phyloP scores from a whole-genome alignment of 2,329 filamentous ascomycete species.

The Stylonectria norvegica region DNA sequence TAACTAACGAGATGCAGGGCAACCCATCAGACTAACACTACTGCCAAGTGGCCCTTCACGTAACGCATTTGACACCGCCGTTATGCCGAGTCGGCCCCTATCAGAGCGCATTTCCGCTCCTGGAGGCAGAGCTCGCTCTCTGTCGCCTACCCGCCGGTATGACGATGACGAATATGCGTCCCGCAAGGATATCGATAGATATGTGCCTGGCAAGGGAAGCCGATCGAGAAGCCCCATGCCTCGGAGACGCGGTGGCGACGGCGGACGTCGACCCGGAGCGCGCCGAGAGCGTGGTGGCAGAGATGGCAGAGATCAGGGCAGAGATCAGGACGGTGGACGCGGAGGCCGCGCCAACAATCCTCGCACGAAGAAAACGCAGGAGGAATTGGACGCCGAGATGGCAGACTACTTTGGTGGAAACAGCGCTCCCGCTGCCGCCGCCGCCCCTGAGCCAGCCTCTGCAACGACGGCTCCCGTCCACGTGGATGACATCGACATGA shows the following conservation, averaged over 20 bases:
- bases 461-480: conserved; percentile 33
- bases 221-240: conserved; percentile 60
- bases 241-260: conserved; percentile 42
- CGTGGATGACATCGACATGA: conserved; percentile 66
- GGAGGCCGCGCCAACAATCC: conserved; percentile 44
- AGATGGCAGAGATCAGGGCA: conserved; percentile 27
- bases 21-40: conserved; percentile 73
- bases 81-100: conserved; percentile 54
- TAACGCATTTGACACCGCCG: conserved; percentile 55
- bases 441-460: conserved; percentile 31
- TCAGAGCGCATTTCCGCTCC: conserved; percentile 59
- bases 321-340: conserved; percentile 34
- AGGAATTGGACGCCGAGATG: conserved; percentile 96
- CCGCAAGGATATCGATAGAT: conserved; percentile 72
- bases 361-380: conserved; percentile 78
- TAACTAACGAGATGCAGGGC: conserved; percentile 46
- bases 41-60: conserved; percentile 51
- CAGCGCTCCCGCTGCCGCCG: conserved; percentile 33
- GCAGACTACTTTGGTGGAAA: conserved; percentile 75
- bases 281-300: conserved; percentile 38
- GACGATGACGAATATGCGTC: conserved; percentile 57
- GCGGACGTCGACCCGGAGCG: conserved; percentile 50
- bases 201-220: conserved; percentile 60
- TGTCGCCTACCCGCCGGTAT: conserved; percentile 46
- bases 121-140: conserved; percentile 59